A percentile compares a stretch with the other conserved stretches of the same genome.
Conservation (phyloP, 208 protist species). For the Porcisia deanei region DNA sequence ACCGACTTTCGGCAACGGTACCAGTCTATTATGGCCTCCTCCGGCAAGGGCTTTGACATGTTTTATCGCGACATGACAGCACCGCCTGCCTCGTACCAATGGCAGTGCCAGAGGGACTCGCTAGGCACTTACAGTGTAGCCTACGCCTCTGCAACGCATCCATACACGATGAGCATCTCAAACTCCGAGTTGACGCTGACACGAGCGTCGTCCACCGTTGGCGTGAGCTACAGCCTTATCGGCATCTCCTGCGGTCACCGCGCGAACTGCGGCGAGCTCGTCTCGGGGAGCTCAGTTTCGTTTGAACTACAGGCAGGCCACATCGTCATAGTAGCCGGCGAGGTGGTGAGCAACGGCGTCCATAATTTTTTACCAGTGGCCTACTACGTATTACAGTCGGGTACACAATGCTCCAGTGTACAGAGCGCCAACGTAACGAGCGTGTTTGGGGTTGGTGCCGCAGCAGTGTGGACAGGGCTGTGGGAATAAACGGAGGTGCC, state of each 20-base stretch:
- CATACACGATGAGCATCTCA: constrained; percentile 19
- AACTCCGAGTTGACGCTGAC: constrained; percentile 4
- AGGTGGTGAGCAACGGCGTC: constrained; percentile 10
- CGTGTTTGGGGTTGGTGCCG: constrained; percentile 3
- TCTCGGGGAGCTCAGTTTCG: constrained; percentile 4
- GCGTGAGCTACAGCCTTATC: constrained; percentile 20
- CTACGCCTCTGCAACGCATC: constrained; percentile 21
- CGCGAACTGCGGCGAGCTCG: constrained; percentile 10
- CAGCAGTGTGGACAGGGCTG: constrained; percentile 9
- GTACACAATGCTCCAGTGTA: constrained; percentile 3
- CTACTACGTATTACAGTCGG: constrained; percentile 21
- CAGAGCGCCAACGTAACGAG: constrained; percentile 16
- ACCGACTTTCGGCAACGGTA: constrained; percentile 17
- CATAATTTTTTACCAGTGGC: constrained; percentile 25
- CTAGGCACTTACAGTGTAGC: constrained; percentile 14
- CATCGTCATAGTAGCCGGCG: constrained; percentile 21
- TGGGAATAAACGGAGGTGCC: neutral
- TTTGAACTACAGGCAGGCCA: constrained; percentile 10
- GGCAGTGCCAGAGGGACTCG: constrained; percentile 13
- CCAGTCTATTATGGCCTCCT: constrained; percentile 23
- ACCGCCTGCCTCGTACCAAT: constrained; percentile 19
- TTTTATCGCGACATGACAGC: constrained; percentile 23
- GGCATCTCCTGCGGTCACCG: constrained; percentile 19
- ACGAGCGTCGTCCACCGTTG: neutral
- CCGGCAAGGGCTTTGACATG: constrained; percentile 22